Conservation (phyloP, 768 basidiomycete genomes). For the Termitomyces sp. region DNA sequence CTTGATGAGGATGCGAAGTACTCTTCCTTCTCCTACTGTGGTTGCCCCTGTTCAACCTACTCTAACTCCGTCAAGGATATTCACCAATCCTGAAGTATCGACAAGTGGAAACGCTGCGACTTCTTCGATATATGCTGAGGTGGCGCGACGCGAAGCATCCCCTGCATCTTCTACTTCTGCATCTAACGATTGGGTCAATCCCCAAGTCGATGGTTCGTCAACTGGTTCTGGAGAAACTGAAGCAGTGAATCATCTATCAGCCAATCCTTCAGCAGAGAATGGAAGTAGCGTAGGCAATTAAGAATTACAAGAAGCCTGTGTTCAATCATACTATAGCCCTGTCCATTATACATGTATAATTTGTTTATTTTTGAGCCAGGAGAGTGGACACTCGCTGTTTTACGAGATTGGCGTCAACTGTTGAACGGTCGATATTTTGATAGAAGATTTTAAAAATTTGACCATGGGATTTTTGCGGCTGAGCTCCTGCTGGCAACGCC, state of each 20-base stretch:
- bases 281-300: neutral
- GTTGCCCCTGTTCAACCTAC: conserved; percentile 4
- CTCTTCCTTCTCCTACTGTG: conserved; percentile 41
- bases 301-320: neutral
- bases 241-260: neutral
- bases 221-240: neutral
- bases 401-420: conserved; percentile 52
- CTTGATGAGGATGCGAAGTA: conserved; percentile 66
- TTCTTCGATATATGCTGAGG: neutral
- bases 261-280: neutral
- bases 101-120: neutral
- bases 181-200: conserved; percentile 1
- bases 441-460: conserved; percentile 61
- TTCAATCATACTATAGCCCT: neutral
- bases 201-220: neutral
- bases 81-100: neutral
- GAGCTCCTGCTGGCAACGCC: conserved; percentile 17
- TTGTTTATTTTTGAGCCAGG: conserved; percentile 16
- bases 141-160: neutral
- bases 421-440: conserved; percentile 49
- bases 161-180: conserved; percentile 3
- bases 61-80: neutral
- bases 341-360: neutral
- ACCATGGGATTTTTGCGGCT: conserved; percentile 35
- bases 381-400: conserved; percentile 42